A percentile compares a stretch with the other conserved stretches of the same genome.
phyloP scores from a whole-genome alignment of 2,329 filamentous ascomycete genomes.

The Epichloe typhina region DNA sequence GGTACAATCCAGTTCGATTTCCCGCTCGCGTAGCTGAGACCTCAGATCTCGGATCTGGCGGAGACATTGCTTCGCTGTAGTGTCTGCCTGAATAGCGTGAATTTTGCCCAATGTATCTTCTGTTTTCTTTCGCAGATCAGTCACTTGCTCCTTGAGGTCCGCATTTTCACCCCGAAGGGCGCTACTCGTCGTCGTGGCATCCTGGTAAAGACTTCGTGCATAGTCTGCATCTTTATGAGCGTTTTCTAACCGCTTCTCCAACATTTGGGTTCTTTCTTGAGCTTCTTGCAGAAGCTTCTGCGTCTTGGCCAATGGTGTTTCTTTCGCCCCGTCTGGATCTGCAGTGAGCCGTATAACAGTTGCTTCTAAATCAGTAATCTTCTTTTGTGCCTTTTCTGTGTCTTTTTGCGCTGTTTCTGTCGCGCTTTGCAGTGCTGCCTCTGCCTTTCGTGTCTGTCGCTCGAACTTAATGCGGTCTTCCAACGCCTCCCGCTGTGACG shows the following conservation, averaged over 20 bases:
- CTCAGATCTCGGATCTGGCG: conserved; percentile 28
- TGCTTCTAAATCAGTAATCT: conserved; percentile 24
- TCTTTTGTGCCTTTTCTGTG: conserved; percentile 24
- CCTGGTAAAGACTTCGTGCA: conserved; percentile 44
- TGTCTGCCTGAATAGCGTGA: conserved; percentile 31
- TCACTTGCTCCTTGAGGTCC: conserved; percentile 28
- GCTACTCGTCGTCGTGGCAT: conserved; percentile 34
- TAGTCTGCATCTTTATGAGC: conserved; percentile 41
- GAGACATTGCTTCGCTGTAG: conserved; percentile 21
- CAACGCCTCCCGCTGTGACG: conserved; percentile 34
- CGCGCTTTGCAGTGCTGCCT: conserved; percentile 16
- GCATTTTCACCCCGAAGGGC: conserved; percentile 33
- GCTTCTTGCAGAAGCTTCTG: conserved; percentile 24
- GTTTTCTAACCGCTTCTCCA: conserved; percentile 27
- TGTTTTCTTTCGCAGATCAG: conserved; percentile 28
- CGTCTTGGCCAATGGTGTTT: conserved; percentile 14
- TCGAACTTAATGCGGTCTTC: conserved; percentile 37
- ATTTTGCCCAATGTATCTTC: conserved; percentile 32
- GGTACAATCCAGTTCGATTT: conserved; percentile 33
- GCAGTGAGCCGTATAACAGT: conserved; percentile 17
- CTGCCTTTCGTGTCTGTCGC: conserved; percentile 29
- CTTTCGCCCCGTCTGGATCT: conserved; percentile 10
- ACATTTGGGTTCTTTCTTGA: conserved; percentile 23
- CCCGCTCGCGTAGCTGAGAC: conserved; percentile 33
- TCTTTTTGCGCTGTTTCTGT: conserved; percentile 17